A percentile compares a stretch with the other conserved stretches of the same genome.
These are phyloP conservation scores for Gnomoniopsis sp. DNA, from an alignment of 2,329 filamentous ascomycete genomes.

Conservation along the genomic window DNA sequence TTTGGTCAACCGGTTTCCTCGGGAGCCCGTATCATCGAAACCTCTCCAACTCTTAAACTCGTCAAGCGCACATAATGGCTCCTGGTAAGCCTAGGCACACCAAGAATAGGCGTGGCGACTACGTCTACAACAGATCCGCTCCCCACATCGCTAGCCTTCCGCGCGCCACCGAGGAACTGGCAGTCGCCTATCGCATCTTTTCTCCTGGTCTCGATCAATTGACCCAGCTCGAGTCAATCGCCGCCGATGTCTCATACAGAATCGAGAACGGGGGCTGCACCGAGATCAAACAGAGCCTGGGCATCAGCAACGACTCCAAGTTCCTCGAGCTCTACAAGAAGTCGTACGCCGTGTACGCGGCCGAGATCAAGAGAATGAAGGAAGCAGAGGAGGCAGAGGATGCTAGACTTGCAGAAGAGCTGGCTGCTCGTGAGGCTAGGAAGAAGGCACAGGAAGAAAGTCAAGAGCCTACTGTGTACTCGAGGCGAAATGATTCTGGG, in stretches of 20 bases:
- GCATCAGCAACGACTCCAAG: background rate
- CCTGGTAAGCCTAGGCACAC: too few species aligned
- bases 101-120: background rate
- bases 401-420: too few species aligned
- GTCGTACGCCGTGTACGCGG: background rate
- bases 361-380: conserved; percentile 9
- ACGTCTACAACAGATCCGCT: background rate
- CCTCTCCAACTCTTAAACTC: too few species aligned
- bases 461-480: too few species aligned
- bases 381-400: background rate
- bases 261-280: background rate
- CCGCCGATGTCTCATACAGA: too few species aligned
- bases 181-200: conserved; percentile 13
- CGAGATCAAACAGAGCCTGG: background rate
- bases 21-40: too few species aligned
- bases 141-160: background rate
- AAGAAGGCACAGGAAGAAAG: background rate
- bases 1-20: too few species aligned
- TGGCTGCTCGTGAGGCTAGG: background rate
- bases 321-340: background rate
- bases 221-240: too few species aligned
- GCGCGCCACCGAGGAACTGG: background rate
- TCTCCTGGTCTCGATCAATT: conserved; percentile 4
- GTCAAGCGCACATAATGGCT: too few species aligned
- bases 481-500: too few species aligned